These are phyloP conservation scores for Oldenlandia corymbosa DNA, from an alignment of 257 asterid species.

Conservation along the genomic window DNA sequence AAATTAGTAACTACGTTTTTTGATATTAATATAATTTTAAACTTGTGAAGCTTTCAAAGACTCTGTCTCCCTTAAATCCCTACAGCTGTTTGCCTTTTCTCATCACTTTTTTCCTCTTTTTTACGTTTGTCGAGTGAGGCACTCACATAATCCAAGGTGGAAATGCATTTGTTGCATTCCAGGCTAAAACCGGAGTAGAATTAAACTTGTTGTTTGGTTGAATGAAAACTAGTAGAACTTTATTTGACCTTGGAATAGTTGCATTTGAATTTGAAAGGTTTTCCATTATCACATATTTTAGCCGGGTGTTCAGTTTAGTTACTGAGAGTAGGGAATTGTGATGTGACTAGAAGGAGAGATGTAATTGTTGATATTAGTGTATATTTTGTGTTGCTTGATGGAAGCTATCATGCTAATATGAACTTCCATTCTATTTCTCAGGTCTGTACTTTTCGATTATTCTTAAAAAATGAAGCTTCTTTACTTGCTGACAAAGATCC, in stretches of 20 bases:
- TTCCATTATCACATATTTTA: too few species aligned
- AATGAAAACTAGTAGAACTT: neutral
- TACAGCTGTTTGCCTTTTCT: too few species aligned
- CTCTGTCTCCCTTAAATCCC: too few species aligned
- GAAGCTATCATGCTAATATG: neutral
- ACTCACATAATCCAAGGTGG: slow-evolving; percentile 35
- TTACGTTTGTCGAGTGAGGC: too few species aligned
- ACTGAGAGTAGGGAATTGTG: neutral
- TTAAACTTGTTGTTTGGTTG: slow-evolving; percentile 10
- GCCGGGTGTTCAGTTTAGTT: neutral
- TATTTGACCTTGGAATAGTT: neutral
- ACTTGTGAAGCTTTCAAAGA: too few species aligned
- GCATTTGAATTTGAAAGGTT: neutral
- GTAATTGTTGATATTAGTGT: too few species aligned
- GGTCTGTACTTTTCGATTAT: slow-evolving; percentile 88
- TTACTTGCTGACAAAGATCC: slow-evolving; percentile 88
- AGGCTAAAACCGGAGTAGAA: slow-evolving; percentile 61
- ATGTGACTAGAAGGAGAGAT: too few species aligned
- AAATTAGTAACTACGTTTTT: too few species aligned
- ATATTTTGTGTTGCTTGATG: neutral
- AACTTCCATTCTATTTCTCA: too few species aligned
- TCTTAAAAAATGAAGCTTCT: slow-evolving; percentile 79
- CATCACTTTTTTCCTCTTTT: too few species aligned
- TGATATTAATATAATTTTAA: too few species aligned
- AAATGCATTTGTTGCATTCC: slow-evolving; percentile 38